Conservation (phyloP, 495 filamentous ascomycete genomes). For the Elaphomyces granulatus region DNA sequence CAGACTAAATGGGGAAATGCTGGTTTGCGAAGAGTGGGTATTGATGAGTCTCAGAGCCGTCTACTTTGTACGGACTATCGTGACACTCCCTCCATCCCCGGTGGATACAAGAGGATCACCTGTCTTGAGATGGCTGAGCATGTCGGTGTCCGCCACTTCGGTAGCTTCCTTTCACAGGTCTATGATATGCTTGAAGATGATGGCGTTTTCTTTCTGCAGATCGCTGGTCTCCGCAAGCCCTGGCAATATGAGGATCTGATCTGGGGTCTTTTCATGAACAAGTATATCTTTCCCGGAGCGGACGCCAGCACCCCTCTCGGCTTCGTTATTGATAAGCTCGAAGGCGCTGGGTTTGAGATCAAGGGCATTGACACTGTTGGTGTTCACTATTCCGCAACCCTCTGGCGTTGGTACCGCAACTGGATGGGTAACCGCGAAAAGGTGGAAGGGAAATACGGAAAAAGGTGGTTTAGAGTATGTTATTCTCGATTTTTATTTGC, state of each 20-base stretch:
- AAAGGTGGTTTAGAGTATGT: slow-evolving; percentile 89
- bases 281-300: slow-evolving; percentile 60
- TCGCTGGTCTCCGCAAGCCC: slow-evolving; percentile 51
- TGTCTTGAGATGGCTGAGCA: slow-evolving; percentile 71
- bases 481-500: slow-evolving; percentile 1
- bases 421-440: slow-evolving; percentile 95
- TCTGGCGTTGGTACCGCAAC: slow-evolving; percentile 99
- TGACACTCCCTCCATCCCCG: slow-evolving; percentile 44
- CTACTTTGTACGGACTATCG: slow-evolving; percentile 58
- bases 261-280: slow-evolving; percentile 68
- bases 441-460: slow-evolving; percentile 89
- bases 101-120: slow-evolving; percentile 54
- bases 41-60: slow-evolving; percentile 46
- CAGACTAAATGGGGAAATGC: slow-evolving; percentile 62
- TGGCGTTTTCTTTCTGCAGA: slow-evolving; percentile 58
- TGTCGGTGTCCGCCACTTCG: slow-evolving; percentile 52
- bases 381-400: slow-evolving; percentile 91
- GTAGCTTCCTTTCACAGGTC: slow-evolving; percentile 45
- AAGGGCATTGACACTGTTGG: slow-evolving; percentile 69
- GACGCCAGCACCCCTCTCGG: slow-evolving; percentile 53
- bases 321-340: slow-evolving; percentile 48
- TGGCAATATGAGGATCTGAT: slow-evolving; percentile 66
- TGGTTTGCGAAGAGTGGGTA: slow-evolving; percentile 42
- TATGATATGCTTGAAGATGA: slow-evolving; percentile 58
- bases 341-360: slow-evolving; percentile 49